Evolutionary conservation across 805 yeast genomes (phyloP).

Genomic region (Saccharomycopsis sp.): DNA sequence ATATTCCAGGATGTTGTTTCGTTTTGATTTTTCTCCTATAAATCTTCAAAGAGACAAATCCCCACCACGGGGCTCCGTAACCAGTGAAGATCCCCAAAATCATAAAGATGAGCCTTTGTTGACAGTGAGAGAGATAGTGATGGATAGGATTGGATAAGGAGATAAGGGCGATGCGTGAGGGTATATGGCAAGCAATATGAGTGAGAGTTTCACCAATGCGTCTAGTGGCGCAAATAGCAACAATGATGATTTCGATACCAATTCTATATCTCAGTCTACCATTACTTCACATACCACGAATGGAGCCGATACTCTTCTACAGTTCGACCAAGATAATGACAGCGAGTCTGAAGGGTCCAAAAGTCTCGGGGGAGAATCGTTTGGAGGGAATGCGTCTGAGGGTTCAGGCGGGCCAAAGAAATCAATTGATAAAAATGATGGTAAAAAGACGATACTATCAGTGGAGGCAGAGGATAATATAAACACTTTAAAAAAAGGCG

Average conservation of each 20-base stretch:
- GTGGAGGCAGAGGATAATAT: background rate
- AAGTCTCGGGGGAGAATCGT: background rate
- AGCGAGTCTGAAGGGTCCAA: background rate
- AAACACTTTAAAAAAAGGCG: background rate
- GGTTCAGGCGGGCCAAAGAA: background rate
- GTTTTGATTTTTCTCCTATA: too few relatives aligned
- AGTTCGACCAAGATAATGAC: background rate
- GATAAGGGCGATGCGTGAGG: too few relatives aligned
- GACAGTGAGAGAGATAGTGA: too few relatives aligned
- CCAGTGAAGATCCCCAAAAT: too few relatives aligned
- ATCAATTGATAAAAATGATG: background rate
- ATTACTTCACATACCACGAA: slow-evolving; percentile 20
- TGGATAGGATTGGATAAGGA: too few relatives aligned
- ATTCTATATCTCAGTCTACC: slow-evolving; percentile 25
- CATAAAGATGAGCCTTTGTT: too few relatives aligned
- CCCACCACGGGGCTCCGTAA: too few relatives aligned
- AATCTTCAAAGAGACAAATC: too few relatives aligned
- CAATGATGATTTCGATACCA: slow-evolving; percentile 26
- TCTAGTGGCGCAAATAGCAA: slow-evolving; percentile 2
- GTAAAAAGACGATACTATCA: background rate
- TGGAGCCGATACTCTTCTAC: slow-evolving; percentile 15
- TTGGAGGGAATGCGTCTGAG: background rate
- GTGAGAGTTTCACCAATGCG: background rate
- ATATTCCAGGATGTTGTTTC: too few relatives aligned
- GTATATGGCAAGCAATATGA: too few relatives aligned